phyloP scores from a whole-genome alignment of 2,329 filamentous ascomycete genomes.

The Calonectria hongkongensis region DNA sequence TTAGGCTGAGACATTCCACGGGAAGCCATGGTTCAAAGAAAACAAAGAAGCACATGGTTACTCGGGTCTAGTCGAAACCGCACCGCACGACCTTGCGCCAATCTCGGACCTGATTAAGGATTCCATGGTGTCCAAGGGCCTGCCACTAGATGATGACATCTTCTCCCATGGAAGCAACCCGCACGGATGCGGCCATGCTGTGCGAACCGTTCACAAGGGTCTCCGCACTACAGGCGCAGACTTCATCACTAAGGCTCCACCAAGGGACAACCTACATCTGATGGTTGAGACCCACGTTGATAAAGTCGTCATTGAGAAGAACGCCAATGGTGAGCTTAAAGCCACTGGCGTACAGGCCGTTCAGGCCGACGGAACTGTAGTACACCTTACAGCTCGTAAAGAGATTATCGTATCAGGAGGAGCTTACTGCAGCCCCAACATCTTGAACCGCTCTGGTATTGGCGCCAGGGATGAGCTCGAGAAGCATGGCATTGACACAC shows the following conservation, averaged over 20 bases:
- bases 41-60: conserved; percentile 68
- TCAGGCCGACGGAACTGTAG: conserved; percentile 63
- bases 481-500: conserved; percentile 63
- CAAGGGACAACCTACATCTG: conserved; percentile 67
- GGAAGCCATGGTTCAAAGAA: conserved; percentile 74
- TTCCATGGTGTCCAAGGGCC: conserved; percentile 72
- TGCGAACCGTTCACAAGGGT: conserved; percentile 71
- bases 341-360: conserved; percentile 67
- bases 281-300: conserved; percentile 70
- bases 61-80: conserved; percentile 71
- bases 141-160: conserved; percentile 75
- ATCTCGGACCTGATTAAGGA: conserved; percentile 74
- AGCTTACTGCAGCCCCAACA: conserved; percentile 70
- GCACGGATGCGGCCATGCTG: conserved; percentile 73
- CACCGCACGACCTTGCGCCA: conserved; percentile 75
- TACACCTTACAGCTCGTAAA: conserved; percentile 62
- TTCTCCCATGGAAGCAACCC: conserved; percentile 70
- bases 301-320: conserved; percentile 68
- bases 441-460: conserved; percentile 72
- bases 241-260: conserved; percentile 65
- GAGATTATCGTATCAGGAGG: conserved; percentile 66
- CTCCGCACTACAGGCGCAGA: conserved; percentile 72
- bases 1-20: conserved; percentile 74
- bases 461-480: conserved; percentile 66
- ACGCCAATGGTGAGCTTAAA: conserved; percentile 57